Evolutionary conservation across 495 filamentous ascomycete genomes (phyloP).

Genomic region (Penicillium desertorum): DNA sequence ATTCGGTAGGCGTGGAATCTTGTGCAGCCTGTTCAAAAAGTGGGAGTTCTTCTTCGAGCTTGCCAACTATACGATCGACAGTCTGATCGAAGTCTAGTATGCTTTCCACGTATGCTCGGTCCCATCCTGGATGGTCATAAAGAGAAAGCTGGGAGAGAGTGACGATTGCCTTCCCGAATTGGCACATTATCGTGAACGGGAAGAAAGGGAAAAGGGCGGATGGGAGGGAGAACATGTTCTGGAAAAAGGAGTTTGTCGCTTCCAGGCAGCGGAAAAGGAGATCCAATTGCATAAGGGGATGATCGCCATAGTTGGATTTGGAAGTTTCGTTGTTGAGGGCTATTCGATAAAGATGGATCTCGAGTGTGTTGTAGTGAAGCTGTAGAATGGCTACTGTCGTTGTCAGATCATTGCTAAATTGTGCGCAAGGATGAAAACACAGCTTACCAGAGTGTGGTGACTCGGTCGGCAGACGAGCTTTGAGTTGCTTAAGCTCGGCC

Average conservation of each 20-base stretch:
- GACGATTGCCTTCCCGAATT: conserved; percentile 31
- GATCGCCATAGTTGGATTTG: conserved; percentile 13
- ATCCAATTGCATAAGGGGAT: conserved; percentile 19
- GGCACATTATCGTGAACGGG: conserved; percentile 26
- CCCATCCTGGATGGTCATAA: conserved; percentile 20
- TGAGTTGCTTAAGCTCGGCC: conserved; percentile 18
- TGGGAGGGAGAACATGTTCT: conserved; percentile 26
- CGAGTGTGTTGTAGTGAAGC: conserved; percentile 25
- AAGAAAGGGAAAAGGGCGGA: conserved; percentile 17
- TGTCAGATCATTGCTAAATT: neutral
- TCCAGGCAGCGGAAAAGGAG: conserved; percentile 31
- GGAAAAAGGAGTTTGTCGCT: conserved; percentile 32
- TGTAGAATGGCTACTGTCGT: conserved; percentile 15
- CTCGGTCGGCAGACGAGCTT: conserved; percentile 17
- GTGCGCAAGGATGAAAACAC: neutral
- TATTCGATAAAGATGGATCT: conserved; percentile 26
- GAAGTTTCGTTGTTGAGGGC: conserved; percentile 21
- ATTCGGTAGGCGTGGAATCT: neutral
- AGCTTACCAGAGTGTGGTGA: conserved; percentile 20
- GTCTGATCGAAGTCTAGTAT: conserved; percentile 18
- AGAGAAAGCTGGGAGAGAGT: conserved; percentile 33
- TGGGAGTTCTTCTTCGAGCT: conserved; percentile 14
- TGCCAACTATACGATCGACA: conserved; percentile 8
- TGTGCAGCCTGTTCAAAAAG: neutral
- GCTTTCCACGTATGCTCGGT: conserved; percentile 22